Evolutionary conservation across 2,329 filamentous ascomycete species (phyloP).

Genomic region (Xylaria arbuscula): DNA sequence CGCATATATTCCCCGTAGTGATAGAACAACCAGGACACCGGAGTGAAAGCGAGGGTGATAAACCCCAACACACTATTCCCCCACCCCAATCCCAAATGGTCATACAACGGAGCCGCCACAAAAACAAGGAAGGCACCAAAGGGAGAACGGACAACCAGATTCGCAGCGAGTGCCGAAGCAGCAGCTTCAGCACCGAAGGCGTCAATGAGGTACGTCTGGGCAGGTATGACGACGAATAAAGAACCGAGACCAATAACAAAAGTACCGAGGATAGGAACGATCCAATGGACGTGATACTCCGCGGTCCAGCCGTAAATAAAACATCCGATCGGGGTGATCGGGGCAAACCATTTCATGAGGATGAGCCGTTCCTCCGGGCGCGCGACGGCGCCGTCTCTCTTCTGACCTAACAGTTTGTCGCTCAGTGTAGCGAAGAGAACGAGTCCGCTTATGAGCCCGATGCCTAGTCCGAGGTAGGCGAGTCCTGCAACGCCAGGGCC

Average conservation of each 20-base stretch:
- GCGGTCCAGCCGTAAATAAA: conserved; percentile 23
- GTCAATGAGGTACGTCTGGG: conserved; percentile 25
- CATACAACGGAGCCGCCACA: conserved; percentile 20
- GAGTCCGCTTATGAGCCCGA: conserved; percentile 14
- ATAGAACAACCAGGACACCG: conserved; percentile 23
- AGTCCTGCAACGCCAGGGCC: conserved; percentile 15
- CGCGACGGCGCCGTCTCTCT: conserved; percentile 10
- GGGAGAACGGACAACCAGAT: conserved; percentile 17
- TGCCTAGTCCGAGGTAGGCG: conserved; percentile 23
- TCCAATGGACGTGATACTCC: conserved; percentile 25
- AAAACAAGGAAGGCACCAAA: conserved; percentile 22
- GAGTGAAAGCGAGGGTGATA: conserved; percentile 13
- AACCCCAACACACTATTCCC: conserved; percentile 28
- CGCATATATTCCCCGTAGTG: conserved; percentile 9
- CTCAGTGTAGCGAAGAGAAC: conserved; percentile 16
- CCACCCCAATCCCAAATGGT: conserved; percentile 20
- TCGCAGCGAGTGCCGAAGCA: conserved; percentile 27
- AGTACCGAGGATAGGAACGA: conserved; percentile 29
- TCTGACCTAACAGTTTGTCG: conserved; percentile 25
- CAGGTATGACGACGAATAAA: conserved; percentile 17
- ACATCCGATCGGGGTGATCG: conserved; percentile 15
- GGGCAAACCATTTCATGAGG: conserved; percentile 32
- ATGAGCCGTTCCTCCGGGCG: conserved; percentile 20
- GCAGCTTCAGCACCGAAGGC: conserved; percentile 21
- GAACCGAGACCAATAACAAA: conserved; percentile 23